Base-by-base conservation (phyloP, 2,329 filamentous ascomycete genomes). In the Paracamarosporium sp. region DNA sequence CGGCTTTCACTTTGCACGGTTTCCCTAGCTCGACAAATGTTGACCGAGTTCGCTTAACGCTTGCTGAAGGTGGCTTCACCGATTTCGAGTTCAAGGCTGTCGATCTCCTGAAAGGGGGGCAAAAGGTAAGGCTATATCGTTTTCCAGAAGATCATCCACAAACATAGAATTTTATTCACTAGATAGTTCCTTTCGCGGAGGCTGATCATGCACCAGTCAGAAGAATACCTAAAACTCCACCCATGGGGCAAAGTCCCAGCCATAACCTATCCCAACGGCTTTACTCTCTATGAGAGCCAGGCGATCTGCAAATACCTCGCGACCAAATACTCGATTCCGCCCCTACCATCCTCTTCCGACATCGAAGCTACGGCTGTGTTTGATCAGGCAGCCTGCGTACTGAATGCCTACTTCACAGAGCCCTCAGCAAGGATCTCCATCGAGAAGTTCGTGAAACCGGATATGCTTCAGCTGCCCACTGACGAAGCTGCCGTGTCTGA, bases 261-360 rank as follows among this genome's bases (percentile, higher is more conserved):
- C 36, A 50, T 82, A 41, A 69, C 65, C 46, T 79, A 76, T 60
- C 63, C 78, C 27, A 46, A 58, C 1, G 62, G 60, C 12, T 81
- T 81, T 66, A 80, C 72, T 48, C 74, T 83, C 53, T 79, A 80
- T 63, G 80, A 82, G 44, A 66, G 64, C 64, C 80, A 79, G 33
- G 75, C 78, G 50, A 82, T 83, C 64, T 80, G 77, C 78, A 79
- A 78, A 67, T 80, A 81, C 65, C 76, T 83, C 56, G 69, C 79
- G 11, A 76, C 25, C 30, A 81, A 80, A 62, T 82, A 81, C 71
- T 76, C 70, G n/a, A 77, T 81, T 57, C 77, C 77, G 50, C 77
- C 82, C 50, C 66, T 82, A 24, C 80, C 80, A 12, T 20, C 68
- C 0, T 64, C 64, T 57, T 74, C 77, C 28, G 76, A 82, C 61